These are phyloP conservation scores for Glycyrrhiza uralensis DNA, from an alignment of 306 rosid genomes.

Conservation along the genomic window DNA sequence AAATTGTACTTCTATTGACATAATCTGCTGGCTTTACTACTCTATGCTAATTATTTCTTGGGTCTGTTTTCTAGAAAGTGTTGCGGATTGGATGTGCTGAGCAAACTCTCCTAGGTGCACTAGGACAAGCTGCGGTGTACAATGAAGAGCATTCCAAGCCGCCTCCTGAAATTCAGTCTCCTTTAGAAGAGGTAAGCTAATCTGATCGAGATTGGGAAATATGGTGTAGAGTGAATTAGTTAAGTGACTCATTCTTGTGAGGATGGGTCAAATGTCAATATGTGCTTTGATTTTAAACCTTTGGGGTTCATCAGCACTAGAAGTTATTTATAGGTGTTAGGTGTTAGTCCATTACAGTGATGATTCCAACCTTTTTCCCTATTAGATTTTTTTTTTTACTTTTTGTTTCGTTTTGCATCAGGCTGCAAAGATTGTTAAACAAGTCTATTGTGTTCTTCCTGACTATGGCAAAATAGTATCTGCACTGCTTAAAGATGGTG, in stretches of 20 bases:
- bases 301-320: neutral
- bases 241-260: constrained; percentile 11
- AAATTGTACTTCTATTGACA: constrained; percentile 7
- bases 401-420: constrained; percentile 47
- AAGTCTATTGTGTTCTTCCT: constrained; percentile 82
- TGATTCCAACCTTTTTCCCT: neutral
- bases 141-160: constrained; percentile 68
- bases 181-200: constrained; percentile 72
- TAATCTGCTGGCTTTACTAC: constrained; percentile 15
- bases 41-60: constrained; percentile 9
- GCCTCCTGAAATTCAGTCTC: constrained; percentile 63
- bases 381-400: constrained; percentile 4
- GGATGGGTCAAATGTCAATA: neutral
- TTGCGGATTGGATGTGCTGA: constrained; percentile 82
- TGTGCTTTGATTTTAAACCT: constrained; percentile 2
- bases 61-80: constrained; percentile 45
- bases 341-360: constrained; percentile 7
- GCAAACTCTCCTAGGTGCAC: constrained; percentile 86
- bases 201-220: constrained; percentile 19
- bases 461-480: constrained; percentile 73
- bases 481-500: constrained; percentile 68
- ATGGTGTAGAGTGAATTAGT: neutral
- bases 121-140: constrained; percentile 89
- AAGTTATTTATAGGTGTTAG: neutral
- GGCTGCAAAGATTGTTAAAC: constrained; percentile 84